These are phyloP conservation scores for Delonix regia DNA, from an alignment of 306 rosid species.

Conservation along the genomic window DNA sequence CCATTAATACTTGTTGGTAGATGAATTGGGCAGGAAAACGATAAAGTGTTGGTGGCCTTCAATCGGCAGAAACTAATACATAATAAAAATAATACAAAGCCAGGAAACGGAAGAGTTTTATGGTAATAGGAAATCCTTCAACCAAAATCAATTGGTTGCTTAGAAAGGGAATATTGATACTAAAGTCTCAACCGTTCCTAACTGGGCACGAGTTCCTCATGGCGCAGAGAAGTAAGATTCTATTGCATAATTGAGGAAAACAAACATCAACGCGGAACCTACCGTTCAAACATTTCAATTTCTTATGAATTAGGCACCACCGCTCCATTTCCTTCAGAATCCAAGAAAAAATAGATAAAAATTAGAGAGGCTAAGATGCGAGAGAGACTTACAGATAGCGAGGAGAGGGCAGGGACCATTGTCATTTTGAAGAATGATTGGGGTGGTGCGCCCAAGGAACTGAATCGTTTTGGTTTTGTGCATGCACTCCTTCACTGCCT, in stretches of 20 bases:
- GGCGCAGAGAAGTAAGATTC: conserved; percentile 8
- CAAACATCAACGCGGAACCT: neutral
- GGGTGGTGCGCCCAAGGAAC: conserved; percentile 87
- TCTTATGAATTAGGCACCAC: neutral
- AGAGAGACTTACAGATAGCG: conserved; percentile 78
- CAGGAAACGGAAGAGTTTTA: neutral
- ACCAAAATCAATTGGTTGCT: neutral
- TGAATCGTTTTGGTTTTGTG: conserved; percentile 88
- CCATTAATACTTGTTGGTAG: neutral
- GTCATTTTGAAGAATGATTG: conserved; percentile 94
- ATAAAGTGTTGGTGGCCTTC: neutral
- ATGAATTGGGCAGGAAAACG: neutral
- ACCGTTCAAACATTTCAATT: conserved; percentile 16
- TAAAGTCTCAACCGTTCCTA: conserved; percentile 15
- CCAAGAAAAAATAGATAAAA: neutral
- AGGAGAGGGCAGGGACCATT: conserved; percentile 99
- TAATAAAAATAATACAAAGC: conserved; percentile 1
- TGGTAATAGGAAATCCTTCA: neutral
- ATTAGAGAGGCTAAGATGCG: conserved; percentile 41
- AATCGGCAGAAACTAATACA: conserved; percentile 1
- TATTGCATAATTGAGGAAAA: neutral
- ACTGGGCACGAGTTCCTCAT: neutral
- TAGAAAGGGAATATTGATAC: neutral
- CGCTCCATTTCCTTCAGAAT: neutral
- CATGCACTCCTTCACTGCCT: conserved; percentile 59